A percentile compares a stretch with the other conserved stretches of the same genome.
phyloP scores from a whole-genome alignment of 257 asterid species.

The Jaltomata sinuosa region DNA sequence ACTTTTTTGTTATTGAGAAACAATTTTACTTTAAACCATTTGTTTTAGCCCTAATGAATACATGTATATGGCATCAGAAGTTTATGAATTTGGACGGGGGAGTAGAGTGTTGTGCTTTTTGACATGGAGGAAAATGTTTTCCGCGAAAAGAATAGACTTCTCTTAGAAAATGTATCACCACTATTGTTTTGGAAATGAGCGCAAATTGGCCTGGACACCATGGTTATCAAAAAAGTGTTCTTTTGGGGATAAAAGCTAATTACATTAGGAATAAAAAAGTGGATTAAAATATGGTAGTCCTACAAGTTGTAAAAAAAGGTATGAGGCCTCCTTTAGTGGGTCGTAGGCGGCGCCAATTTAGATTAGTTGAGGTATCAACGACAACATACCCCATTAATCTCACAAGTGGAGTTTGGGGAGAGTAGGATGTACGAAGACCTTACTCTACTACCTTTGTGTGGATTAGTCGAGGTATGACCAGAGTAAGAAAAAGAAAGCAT shows the following conservation, averaged over 20 bases:
- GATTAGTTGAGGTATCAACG: not conserved
- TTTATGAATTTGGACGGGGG: no score
- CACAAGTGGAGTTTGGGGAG: no score
- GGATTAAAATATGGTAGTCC: not conserved
- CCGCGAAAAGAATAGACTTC: not conserved
- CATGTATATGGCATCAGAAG: not conserved
- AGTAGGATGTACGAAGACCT: no score
- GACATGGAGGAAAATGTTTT: not conserved
- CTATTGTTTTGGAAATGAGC: not conserved
- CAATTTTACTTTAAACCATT: not conserved
- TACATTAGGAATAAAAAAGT: not conserved
- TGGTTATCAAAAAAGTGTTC: not conserved
- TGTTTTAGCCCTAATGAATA: not conserved
- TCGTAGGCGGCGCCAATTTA: not conserved
- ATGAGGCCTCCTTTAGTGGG: not conserved
- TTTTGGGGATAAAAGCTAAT: no score
- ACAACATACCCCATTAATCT: no score
- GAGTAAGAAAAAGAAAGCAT: no score
- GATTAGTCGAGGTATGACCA: no score
- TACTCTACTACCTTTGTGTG: no score
- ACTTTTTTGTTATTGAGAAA: not conserved
- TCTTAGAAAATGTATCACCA: not conserved
- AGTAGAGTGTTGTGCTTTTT: not conserved
- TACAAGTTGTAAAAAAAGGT: not conserved
- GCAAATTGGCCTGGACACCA: rapidly evolving